Conservation (phyloP, 2,329 filamentous ascomycete species). For the Hymenoscyphus infarciens region DNA sequence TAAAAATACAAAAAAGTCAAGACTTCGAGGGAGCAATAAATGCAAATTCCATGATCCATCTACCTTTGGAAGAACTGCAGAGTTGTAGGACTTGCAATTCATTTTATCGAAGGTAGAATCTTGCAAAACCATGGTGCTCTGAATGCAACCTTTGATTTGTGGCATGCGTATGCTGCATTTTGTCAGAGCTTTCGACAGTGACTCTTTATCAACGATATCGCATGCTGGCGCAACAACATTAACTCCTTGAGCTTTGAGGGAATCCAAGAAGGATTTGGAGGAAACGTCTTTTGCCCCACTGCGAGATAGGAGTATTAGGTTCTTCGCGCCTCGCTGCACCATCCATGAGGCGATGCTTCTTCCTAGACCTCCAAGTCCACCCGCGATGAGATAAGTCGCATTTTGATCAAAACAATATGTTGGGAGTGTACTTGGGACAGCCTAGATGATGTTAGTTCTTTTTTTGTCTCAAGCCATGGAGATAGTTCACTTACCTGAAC, state of each 20-base stretch:
- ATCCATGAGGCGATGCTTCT: constrained; percentile 26
- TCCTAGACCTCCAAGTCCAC: constrained; percentile 34
- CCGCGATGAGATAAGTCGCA: constrained; percentile 31
- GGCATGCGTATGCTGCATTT: constrained; percentile 13
- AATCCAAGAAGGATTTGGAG: constrained; percentile 9
- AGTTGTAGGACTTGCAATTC: constrained; percentile 37
- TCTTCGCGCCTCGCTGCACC: constrained; percentile 24
- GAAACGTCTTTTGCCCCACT: constrained; percentile 11
- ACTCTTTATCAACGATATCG: constrained; percentile 43
- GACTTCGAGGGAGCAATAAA: constrained; percentile 11
- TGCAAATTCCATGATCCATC: constrained; percentile 27
- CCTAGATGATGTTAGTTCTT: background rate
- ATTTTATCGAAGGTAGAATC: constrained; percentile 32
- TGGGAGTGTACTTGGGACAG: constrained; percentile 1
- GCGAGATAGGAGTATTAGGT: constrained; percentile 34
- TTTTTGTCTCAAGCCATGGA: background rate
- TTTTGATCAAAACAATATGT: constrained; percentile 17
- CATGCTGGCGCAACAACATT: constrained; percentile 44
- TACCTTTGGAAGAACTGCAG: constrained; percentile 37
- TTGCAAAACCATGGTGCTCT: constrained; percentile 44
- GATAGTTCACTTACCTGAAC: constrained; percentile 24
- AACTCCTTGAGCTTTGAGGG: constrained; percentile 34
- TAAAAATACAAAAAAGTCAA: constrained; percentile 26
- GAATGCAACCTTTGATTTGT: constrained; percentile 42
- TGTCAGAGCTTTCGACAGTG: constrained; percentile 8